A percentile compares a stretch with the other conserved stretches of the same genome.
phyloP scores from a whole-genome alignment of 106 monocot species.

The Posidonia australis region DNA sequence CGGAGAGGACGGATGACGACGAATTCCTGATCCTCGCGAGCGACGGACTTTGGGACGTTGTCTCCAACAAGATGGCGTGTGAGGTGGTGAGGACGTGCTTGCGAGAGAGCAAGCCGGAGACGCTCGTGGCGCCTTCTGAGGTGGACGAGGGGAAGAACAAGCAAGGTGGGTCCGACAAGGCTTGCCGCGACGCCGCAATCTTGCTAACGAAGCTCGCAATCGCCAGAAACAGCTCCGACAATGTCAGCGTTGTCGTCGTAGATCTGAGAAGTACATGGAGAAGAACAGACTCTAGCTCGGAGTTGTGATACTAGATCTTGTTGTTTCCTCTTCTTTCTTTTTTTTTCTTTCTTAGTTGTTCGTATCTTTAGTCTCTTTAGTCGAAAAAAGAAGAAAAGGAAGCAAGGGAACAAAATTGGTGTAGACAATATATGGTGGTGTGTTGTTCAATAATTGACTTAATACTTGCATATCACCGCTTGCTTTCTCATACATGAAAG shows the following conservation, averaged over 20 bases:
- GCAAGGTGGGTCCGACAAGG: slow-evolving; percentile 30
- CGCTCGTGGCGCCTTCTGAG: slow-evolving; percentile 1
- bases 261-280: slow-evolving; percentile 27
- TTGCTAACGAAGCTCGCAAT: slow-evolving; percentile 76
- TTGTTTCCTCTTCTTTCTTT: no score
- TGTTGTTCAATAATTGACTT: no score
- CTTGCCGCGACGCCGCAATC: slow-evolving; percentile 52
- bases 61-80: slow-evolving; percentile 22
- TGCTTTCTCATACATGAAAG: no score
- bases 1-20: slow-evolving; percentile 17
- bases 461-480: no score
- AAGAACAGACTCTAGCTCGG: background rate
- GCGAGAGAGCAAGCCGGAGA: background rate
- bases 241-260: slow-evolving; percentile 69
- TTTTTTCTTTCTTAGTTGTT: no score
- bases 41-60: slow-evolving; percentile 26
- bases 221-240: slow-evolving; percentile 52
- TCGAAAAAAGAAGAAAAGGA: no score
- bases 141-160: background rate
- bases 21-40: slow-evolving; percentile 32
- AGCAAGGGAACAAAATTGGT: no score
- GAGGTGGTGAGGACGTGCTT: slow-evolving; percentile 15
- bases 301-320: no score
- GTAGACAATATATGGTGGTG: no score
- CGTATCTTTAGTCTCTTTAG: no score